Conservation (phyloP, 2,329 filamentous ascomycete species). For the Verticillium zaregamsianum region DNA sequence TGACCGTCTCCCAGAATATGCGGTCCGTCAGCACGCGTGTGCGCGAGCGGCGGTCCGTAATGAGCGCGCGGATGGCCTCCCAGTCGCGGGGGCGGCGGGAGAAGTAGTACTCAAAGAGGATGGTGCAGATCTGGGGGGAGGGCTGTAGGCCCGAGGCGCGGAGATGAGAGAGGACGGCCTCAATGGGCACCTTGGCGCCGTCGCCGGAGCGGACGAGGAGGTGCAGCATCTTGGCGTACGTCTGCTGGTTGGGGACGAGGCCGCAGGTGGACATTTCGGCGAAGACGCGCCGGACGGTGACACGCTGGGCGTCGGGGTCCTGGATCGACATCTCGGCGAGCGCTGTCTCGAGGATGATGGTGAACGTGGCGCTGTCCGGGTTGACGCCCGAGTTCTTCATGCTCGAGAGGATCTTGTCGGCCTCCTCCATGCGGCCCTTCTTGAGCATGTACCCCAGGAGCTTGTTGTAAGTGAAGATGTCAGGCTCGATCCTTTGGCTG, state of each 20-base stretch:
- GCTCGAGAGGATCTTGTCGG: slow-evolving; percentile 46
- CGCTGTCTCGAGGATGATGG: slow-evolving; percentile 62
- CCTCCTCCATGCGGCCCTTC: slow-evolving; percentile 40
- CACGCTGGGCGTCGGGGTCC: slow-evolving; percentile 44
- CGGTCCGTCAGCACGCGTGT: slow-evolving; percentile 16
- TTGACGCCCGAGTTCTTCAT: slow-evolving; percentile 55
- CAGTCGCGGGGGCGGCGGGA: slow-evolving; percentile 55
- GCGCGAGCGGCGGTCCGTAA: slow-evolving; percentile 40
- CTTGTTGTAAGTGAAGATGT: slow-evolving; percentile 62
- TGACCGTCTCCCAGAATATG: slow-evolving; percentile 16
- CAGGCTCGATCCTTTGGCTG: slow-evolving; percentile 48
- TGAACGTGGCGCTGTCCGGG: slow-evolving; percentile 68
- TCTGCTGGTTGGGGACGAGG: slow-evolving; percentile 55
- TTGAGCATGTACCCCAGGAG: slow-evolving; percentile 59
- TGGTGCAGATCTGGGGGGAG: slow-evolving; percentile 68
- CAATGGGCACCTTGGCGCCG: slow-evolving; percentile 45
- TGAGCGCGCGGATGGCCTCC: slow-evolving; percentile 53
- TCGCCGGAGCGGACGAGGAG: slow-evolving; percentile 44
- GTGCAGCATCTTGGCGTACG: slow-evolving; percentile 69
- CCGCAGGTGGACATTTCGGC: slow-evolving; percentile 52
- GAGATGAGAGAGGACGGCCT: slow-evolving; percentile 62
- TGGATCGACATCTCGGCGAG: slow-evolving; percentile 36
- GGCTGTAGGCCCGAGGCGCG: slow-evolving; percentile 44
- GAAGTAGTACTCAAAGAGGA: slow-evolving; percentile 67
- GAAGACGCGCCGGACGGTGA: slow-evolving; percentile 51